phyloP scores from a whole-genome alignment of 2,329 filamentous ascomycete species.

The Coniochaeta sp. region DNA sequence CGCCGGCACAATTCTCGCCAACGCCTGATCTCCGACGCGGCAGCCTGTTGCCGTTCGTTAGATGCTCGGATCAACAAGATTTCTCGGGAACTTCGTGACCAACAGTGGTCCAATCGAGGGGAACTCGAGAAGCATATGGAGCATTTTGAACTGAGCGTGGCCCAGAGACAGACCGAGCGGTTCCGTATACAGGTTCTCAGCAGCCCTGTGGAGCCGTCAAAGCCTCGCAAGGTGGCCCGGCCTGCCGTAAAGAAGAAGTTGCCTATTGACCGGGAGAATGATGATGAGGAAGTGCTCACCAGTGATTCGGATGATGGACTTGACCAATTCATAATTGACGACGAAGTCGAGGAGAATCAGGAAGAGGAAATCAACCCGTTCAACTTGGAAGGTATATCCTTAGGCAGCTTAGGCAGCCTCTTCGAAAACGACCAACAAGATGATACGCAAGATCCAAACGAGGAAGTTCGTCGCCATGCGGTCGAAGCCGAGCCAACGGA shows the following conservation, averaged over 20 bases:
- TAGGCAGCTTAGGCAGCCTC: no score
- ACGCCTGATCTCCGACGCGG: slow-evolving; percentile 35
- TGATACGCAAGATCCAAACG: background rate
- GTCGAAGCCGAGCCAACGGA: slow-evolving; percentile 9
- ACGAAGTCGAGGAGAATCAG: slow-evolving; percentile 2
- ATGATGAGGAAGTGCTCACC: slow-evolving; percentile 42
- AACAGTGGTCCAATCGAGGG: slow-evolving; percentile 42
- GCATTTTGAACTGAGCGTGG: slow-evolving; percentile 57
- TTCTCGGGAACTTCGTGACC: slow-evolving; percentile 40
- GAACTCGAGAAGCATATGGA: slow-evolving; percentile 49
- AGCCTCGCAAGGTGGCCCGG: slow-evolving; percentile 18
- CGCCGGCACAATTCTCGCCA: slow-evolving; percentile 33
- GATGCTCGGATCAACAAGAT: slow-evolving; percentile 48
- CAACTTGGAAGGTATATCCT: background rate
- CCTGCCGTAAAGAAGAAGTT: slow-evolving; percentile 17
- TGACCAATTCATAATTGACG: slow-evolving; percentile 41
- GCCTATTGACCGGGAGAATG: slow-evolving; percentile 32
- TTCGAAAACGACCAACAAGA: background rate
- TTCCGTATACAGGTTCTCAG: slow-evolving; percentile 44
- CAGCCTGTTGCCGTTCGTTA: slow-evolving; percentile 31
- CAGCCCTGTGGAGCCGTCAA: slow-evolving; percentile 30
- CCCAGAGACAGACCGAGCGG: slow-evolving; percentile 45
- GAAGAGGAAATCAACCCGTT: slow-evolving; percentile 2
- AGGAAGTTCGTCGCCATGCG: background rate
- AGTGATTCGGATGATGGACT: slow-evolving; percentile 41